Evolutionary conservation across 2,329 filamentous ascomycete genomes (phyloP).

Genomic region (Esteya vermicola): DNA sequence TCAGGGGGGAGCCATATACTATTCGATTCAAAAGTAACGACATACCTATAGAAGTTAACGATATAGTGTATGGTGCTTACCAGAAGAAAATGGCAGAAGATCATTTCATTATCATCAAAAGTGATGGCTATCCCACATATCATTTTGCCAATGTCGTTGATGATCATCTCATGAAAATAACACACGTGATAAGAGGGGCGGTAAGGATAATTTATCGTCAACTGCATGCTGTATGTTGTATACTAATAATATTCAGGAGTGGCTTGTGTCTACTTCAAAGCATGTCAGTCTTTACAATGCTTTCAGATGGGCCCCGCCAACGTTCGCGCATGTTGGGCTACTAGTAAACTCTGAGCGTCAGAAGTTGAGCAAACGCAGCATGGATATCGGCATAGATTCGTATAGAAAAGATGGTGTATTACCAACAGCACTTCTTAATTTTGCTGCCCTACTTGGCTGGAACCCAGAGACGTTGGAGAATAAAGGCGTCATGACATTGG

Average conservation of each 20-base stretch:
- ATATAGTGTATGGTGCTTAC: conserved; percentile 66
- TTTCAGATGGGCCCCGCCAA: conserved; percentile 58
- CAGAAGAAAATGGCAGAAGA: conserved; percentile 44
- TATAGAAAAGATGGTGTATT: conserved; percentile 33
- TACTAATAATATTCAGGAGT: conserved; percentile 46
- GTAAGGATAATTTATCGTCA: conserved; percentile 28
- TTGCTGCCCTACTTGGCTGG: conserved; percentile 77
- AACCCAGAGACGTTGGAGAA: conserved; percentile 37
- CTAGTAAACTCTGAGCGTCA: conserved; percentile 53
- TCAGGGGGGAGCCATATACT: conserved; percentile 56
- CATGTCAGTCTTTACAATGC: conserved; percentile 59
- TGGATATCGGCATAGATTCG: conserved; percentile 32
- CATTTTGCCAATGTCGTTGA: conserved; percentile 96
- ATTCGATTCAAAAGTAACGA: conserved; percentile 59
- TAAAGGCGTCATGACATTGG: conserved; percentile 56
- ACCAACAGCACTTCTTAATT: conserved; percentile 52
- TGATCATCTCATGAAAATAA: conserved; percentile 89
- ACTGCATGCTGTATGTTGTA: conserved; percentile 4
- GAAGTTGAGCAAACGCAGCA: conserved; percentile 78
- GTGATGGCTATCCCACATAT: conserved; percentile 86
- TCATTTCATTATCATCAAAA: conserved; percentile 83
- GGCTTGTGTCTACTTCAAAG: conserved; percentile 84
- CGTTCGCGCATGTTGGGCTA: conserved; percentile 70
- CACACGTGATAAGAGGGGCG: conserved; percentile 82
- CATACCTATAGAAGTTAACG: conserved; percentile 49